Evolutionary conservation across 208 protist species (phyloP).

Genomic region (Leishmania aethiopica): DNA sequence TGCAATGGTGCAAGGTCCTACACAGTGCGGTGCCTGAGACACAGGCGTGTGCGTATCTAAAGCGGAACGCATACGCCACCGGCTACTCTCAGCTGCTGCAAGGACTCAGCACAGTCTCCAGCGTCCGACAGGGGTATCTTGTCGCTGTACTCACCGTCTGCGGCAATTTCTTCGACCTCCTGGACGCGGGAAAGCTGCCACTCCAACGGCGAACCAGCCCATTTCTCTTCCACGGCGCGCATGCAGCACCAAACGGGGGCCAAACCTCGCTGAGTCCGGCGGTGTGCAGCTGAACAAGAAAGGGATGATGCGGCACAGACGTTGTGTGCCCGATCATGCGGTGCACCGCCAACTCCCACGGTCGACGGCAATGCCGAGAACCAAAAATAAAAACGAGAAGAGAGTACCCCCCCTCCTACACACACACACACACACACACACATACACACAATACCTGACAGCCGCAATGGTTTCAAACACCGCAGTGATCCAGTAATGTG

Average conservation of each 20-base stretch:
- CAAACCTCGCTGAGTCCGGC: background rate
- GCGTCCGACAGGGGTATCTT: constrained; percentile 23
- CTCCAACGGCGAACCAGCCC: background rate
- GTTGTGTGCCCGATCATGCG: background rate
- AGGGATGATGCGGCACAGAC: background rate
- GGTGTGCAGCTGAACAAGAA: background rate
- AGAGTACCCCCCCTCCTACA: background rate
- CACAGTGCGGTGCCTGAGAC: background rate
- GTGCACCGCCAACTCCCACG: background rate
- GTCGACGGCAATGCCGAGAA: background rate
- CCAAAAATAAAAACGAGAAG: background rate
- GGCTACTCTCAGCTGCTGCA: constrained; percentile 11
- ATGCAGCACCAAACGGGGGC: background rate
- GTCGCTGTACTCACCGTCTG: constrained; percentile 9
- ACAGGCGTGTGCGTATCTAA: background rate
- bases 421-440: background rate
- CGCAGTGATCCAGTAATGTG: background rate
- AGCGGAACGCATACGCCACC: constrained; percentile 8
- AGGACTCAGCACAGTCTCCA: background rate
- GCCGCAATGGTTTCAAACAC: background rate
- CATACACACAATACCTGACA: background rate
- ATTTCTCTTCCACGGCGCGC: background rate
- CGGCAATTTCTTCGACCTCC: constrained; percentile 2
- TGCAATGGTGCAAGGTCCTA: constrained; percentile 16
- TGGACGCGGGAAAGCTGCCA: background rate